Base-by-base conservation (phyloP, 1,139 yeast genomes). In the Lodderomyces jiufengensis region DNA sequence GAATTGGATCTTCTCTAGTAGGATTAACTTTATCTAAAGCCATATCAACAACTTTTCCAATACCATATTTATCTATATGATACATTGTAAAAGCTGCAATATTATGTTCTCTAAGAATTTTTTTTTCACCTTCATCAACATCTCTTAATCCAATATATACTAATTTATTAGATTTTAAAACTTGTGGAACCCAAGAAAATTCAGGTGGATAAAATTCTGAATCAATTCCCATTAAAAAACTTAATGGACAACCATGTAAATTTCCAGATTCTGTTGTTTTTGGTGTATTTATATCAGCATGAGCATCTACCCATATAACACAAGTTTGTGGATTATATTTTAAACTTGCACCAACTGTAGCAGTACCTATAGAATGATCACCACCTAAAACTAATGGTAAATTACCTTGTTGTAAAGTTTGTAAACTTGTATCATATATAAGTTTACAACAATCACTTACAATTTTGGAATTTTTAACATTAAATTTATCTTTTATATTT, bases 281-380 rank as follows among this genome's bases (percentile, higher is more conserved):
- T n/a, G 96, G 88, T 2, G 97, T 84, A 67, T 92, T 92, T 55
- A 92, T 81, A 59, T 92, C 98, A 24, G 97, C 97, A 57, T 92
- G 98, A 1, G 98, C 98, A 62, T 92, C 98, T 48, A 92, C 84
- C 98, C 98, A 92, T 46, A 92, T 59, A 33, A 92, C 73, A 54
- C 95, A 87, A 21, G 95, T 88, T 47, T 88, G 86, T 14, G 97
- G 96, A 58, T 84, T 71, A 45, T 78, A 76, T 22, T 76, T 76
- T 49, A 87, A 72, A 32, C 90, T 84, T 9, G 95, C 98, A 27
- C 87, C 73, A 27, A 90, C 82, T 6, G 97, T 88, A 34, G 95
- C 96, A 52, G 92, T 87, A 38, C 95, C 97, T 47, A 92, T 84
- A 4, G 97, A 87, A 60, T 92, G 98, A 63, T 92, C 98, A 38